These are phyloP conservation scores for Lasiosphaeria hispida DNA, from an alignment of 495 filamentous ascomycete genomes.

Conservation along the genomic window DNA sequence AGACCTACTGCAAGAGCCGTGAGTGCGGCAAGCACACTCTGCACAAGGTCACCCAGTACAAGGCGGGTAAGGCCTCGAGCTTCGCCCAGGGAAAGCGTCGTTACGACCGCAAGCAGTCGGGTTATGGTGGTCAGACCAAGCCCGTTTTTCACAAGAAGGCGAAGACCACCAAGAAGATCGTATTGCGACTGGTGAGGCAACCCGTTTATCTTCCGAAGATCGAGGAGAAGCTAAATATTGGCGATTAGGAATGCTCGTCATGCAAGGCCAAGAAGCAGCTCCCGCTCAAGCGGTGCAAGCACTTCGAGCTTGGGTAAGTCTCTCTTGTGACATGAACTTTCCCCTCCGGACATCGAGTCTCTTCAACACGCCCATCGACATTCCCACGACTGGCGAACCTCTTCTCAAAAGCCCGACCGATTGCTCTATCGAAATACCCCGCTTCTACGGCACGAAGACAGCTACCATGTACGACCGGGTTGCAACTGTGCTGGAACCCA, in stretches of 20 bases:
- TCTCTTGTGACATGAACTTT: conserved; percentile 1
- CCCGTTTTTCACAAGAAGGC: conserved; percentile 99
- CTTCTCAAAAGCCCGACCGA: too few species aligned
- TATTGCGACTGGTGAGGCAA: conserved; percentile 68
- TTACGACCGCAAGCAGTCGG: conserved; percentile 99
- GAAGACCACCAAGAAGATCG: conserved; percentile 99
- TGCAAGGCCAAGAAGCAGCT: conserved; percentile 99
- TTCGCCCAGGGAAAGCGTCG: conserved; percentile 99
- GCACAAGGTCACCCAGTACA: conserved; percentile 97
- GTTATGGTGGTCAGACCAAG: conserved; percentile 99
- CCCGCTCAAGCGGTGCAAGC: conserved; percentile 98
- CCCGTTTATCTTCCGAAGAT: conserved; percentile 4
- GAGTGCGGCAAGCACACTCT: conserved; percentile 91
- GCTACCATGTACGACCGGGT: too few species aligned
- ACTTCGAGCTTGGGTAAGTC: conserved; percentile 97
- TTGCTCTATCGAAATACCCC: too few species aligned
- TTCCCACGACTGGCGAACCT: background rate
- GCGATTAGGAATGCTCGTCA: conserved; percentile 84
- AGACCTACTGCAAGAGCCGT: conserved; percentile 83
- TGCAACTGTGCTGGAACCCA: too few species aligned
- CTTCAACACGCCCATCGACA: conserved; percentile 8
- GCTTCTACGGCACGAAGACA: too few species aligned
- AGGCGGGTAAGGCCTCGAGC: conserved; percentile 77
- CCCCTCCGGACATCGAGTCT: background rate
- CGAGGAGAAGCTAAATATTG: conserved; percentile 19